phyloP scores from a whole-genome alignment of 1,139 yeast genomes.

The Diutina pseudorugosa region DNA sequence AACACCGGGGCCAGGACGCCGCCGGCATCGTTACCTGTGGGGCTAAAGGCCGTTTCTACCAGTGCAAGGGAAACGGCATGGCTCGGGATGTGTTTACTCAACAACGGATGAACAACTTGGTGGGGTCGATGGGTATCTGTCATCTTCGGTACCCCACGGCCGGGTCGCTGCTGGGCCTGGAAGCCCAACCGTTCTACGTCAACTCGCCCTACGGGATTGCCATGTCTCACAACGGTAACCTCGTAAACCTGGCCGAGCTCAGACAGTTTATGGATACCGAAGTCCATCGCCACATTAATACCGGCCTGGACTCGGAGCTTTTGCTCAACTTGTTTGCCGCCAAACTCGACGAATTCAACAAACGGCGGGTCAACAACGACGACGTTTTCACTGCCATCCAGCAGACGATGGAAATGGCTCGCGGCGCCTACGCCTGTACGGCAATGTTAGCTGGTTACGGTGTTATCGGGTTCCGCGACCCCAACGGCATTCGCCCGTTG shows the following conservation, averaged over 20 bases:
- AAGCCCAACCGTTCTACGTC: constrained; percentile 97
- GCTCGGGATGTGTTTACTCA: constrained; percentile 94
- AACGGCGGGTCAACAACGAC: constrained; percentile 81
- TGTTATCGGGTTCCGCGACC: constrained; percentile 89
- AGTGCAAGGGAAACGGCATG: constrained; percentile 98
- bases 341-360: constrained; percentile 82
- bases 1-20: constrained; percentile 98
- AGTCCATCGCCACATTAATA: constrained; percentile 93
- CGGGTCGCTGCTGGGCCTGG: constrained; percentile 93
- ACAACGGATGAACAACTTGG: constrained; percentile 60
- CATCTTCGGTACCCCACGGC: constrained; percentile 97
- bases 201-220: constrained; percentile 93
- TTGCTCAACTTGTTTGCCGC: constrained; percentile 83
- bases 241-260: constrained; percentile 75
- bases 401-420: constrained; percentile 67
- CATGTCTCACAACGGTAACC: constrained; percentile 86
- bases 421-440: constrained; percentile 95
- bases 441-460: constrained; percentile 97
- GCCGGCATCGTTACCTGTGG: constrained; percentile 99
- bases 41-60: constrained; percentile 82
- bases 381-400: constrained; percentile 80
- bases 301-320: constrained; percentile 92
- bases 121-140: constrained; percentile 92
- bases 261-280: constrained; percentile 76
- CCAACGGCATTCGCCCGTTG: constrained; percentile 91